Evolutionary conservation across 176 grass and related monocot species (phyloP), one percentile per base, ranked within the genome.

Genomic region (Cymbopogon citratus): DNA sequence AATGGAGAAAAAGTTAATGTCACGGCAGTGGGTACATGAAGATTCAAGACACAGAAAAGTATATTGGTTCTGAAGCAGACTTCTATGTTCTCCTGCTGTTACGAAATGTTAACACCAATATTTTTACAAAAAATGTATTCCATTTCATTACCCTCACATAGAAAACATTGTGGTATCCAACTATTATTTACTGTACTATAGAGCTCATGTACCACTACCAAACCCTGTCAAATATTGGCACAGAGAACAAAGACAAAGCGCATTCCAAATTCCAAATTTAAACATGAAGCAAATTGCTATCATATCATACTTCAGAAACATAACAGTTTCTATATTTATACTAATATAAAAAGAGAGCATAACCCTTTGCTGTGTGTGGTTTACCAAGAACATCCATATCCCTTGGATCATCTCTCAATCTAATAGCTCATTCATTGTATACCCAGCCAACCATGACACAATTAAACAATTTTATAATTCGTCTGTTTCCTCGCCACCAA

Each of bases 1-100:
- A 94, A 89, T 45, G 6, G 13, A 67, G 34, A 16, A 61, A 59
- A 18, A 18, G 57, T 85, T 40, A 68, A 38, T 40, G 31, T 38
- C 31, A 69, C 39, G 3, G 21, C 31, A 56, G 77, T 26, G n/a
- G 48, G 45, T 38, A 18, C 63, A 80, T 51, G 19, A 25, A 36
- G 3, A 18, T 68, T 54, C 27, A 69, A 80, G 8, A 69, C 31
- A 80, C 34, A 56, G 19, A 54, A 68, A n/a, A 69, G 52, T 12
- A 54, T 54, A 52, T 52, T 67, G 3, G 3, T 48, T 52, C 27
- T 52, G 46, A 69, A 27, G n/a, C 12, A 69, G 49, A 54, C 21
- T 16, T 67, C 12, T 69, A 38, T 9, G 31, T 26, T 27, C n/a
- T 19, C 14, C 15, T 0, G 19, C 10, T 36, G 16, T 75, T 75